Evolutionary conservation across 139 green algal genomes (phyloP), one percentile per base, ranked within the genome.

Genomic region (Picochlorum costavermella): DNA sequence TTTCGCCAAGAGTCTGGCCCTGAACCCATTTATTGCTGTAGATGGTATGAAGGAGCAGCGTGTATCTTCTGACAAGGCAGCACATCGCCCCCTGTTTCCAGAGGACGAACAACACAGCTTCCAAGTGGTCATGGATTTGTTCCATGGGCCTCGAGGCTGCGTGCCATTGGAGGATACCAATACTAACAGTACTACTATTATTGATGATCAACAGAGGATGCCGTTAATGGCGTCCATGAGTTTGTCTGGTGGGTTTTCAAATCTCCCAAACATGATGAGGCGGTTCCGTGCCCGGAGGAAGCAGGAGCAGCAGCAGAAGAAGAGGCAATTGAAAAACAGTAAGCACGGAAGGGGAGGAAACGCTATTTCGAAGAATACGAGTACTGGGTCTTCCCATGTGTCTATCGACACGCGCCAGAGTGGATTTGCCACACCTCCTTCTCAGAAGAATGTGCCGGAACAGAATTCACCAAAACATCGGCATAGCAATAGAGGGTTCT

Each of bases 181-280:
- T 40, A 8, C 9, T 4, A 8, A 0, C 11, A 40, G 9, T 40
- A 5, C 30, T 36, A 5, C 30, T 36, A 5, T 5, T 36, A 40
- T 6, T 40, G 33, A 40, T 40, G 33, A 40, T 2, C 33, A 12
- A 40, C 8, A 2, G 9, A 8, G 11, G 33, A 40, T 23, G 46
- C 46, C 46, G 6, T 25, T 66, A 0, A 56, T 71, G 37, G 69
- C 69, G 0, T 75, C 63, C 20, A 70, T 76, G 2, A 68, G 63
- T 49, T n/a, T 76, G 10, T 72, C 64, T 1, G 70, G 63, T 1
- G 70, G 63, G 16, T 72, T 76, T 14, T 23, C 16, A 28, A 28
- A 28, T 53, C n/a, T 53, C 17, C 46, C 46, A 23, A 23, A 53
- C 5, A 53, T 53, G 46, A 20, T 53, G 46, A 1, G n/a, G n/a